These are phyloP conservation scores for Saccharomyces kudriavzevii DNA, from an alignment of 805 yeast species.

Conservation along the genomic window DNA sequence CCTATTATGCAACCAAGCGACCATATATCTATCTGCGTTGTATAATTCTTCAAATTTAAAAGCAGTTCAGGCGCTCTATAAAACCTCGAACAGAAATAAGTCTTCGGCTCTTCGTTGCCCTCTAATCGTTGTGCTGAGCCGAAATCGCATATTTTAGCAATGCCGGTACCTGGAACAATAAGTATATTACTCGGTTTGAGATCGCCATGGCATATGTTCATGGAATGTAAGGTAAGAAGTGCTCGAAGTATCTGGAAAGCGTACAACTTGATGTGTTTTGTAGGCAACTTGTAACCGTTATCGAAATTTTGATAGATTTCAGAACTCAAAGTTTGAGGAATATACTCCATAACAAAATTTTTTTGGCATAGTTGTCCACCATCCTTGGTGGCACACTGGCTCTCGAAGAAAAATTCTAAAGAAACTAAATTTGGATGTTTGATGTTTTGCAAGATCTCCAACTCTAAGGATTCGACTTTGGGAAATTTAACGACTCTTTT, in stretches of 20 bases:
- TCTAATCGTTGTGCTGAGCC: not conserved
- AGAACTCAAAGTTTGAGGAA: not conserved
- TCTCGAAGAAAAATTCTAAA: not conserved
- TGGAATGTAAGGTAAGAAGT: not conserved
- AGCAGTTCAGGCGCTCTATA: conserved; percentile 74
- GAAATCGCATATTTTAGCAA: not conserved
- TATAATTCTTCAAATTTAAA: conserved; percentile 50
- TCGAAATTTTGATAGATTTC: not conserved
- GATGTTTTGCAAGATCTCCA: not conserved
- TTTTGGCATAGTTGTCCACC: not conserved
- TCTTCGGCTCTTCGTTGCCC: not conserved
- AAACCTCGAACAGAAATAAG: conserved; percentile 3
- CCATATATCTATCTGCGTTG: conserved; percentile 63
- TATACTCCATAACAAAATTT: not conserved
- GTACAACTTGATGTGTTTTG: not conserved
- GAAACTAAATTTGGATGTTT: not conserved
- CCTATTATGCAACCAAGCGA: conserved; percentile 84
- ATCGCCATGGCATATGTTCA: not conserved
- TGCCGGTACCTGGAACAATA: not conserved
- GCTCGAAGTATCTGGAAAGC: not conserved
- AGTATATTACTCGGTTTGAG: not conserved
- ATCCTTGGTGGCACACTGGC: not conserved
- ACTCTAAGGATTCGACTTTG: not conserved
- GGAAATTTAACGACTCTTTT: not conserved
- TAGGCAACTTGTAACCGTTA: not conserved